A percentile compares a stretch with the other conserved stretches of the same genome.
phyloP scores from a whole-genome alignment of 2,329 filamentous ascomycete genomes.

The Aspergillus neoniger region DNA sequence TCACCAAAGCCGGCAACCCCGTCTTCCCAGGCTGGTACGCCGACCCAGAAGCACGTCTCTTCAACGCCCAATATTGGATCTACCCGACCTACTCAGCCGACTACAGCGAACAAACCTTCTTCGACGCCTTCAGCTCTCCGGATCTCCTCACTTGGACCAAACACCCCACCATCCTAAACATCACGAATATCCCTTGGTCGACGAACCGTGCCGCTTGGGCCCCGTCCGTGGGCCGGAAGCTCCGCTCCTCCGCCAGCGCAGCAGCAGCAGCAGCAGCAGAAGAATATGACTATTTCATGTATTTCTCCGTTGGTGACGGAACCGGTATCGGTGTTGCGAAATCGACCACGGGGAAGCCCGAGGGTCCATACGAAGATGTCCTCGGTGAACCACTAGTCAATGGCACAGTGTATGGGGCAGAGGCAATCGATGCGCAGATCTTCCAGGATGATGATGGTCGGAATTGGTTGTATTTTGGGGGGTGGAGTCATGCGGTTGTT shows the following conservation, averaged over 20 bases:
- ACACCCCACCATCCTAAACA: constrained; percentile 48
- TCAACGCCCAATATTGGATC: constrained; percentile 51
- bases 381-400: constrained; percentile 47
- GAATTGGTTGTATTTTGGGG: constrained; percentile 50
- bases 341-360: constrained; percentile 32
- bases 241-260: neutral
- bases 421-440: constrained; percentile 52
- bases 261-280: too few species aligned
- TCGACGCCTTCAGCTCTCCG: constrained; percentile 54
- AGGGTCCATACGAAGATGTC: constrained; percentile 47
- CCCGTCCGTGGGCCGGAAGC: constrained; percentile 44
- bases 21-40: constrained; percentile 55
- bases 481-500: constrained; percentile 47
- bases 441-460: constrained; percentile 49
- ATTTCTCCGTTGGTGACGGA: constrained; percentile 54
- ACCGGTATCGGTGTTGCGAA: constrained; percentile 49
- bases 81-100: constrained; percentile 50
- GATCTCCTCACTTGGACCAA: constrained; percentile 55
- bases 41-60: constrained; percentile 53
- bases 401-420: constrained; percentile 49
- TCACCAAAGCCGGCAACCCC: constrained; percentile 42
- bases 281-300: constrained; percentile 49
- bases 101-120: constrained; percentile 53
- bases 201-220: constrained; percentile 51
- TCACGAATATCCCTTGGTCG: constrained; percentile 47